Conservation (phyloP, 305 asterid genomes). For the Solanum aculeatissimum region DNA sequence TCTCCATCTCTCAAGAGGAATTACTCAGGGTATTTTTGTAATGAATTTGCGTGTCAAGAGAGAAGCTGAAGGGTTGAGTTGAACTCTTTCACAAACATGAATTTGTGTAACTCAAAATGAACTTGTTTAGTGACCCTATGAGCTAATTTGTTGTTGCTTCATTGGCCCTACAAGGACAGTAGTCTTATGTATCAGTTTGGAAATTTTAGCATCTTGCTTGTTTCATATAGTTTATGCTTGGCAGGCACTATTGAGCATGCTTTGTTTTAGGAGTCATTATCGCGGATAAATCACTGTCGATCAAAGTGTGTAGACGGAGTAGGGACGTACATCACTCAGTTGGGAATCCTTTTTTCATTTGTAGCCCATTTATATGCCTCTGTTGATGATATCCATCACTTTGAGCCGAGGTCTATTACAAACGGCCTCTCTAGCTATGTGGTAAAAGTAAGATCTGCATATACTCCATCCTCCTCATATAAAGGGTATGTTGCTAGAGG, state of each 20-base stretch:
- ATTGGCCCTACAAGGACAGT: background rate
- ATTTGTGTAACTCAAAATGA: background rate
- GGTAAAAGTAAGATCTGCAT: no score
- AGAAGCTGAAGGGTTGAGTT: background rate
- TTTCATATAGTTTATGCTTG: background rate
- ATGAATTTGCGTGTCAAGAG: background rate
- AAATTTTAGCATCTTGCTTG: background rate
- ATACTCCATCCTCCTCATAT: no score
- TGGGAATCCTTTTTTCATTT: background rate
- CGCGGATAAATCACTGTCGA: no score
- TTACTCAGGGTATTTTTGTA: background rate
- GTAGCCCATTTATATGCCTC: background rate
- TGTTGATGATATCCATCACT: background rate
- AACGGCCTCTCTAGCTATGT: no score
- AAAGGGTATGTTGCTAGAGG: no score
- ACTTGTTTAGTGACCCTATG: background rate
- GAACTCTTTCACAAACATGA: background rate
- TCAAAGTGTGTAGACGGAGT: background rate
- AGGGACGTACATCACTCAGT: background rate
- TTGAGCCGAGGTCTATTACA: no score
- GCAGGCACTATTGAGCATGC: background rate
- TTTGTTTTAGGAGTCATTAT: no score
- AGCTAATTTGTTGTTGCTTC: background rate
- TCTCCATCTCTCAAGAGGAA: background rate
- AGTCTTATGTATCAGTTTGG: background rate